Conservation (phyloP, 2,329 filamentous ascomycete genomes). For the Ceratocystis cubensis region DNA sequence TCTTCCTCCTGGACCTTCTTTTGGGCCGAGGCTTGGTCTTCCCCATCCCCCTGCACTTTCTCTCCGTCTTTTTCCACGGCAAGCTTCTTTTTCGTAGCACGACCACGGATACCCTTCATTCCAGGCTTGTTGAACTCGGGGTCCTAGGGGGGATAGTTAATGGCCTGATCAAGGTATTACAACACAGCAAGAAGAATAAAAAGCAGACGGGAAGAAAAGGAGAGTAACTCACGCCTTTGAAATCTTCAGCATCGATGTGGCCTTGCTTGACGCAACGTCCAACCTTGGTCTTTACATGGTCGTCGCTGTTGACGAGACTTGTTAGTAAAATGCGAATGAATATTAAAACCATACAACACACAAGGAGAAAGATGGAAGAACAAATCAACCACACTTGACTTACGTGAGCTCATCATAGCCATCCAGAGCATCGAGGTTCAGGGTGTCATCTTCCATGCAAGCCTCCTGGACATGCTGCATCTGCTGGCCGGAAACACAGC, state of each 20-base stretch:
- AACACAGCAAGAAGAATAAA: constrained; percentile 20
- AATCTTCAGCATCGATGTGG: constrained; percentile 74
- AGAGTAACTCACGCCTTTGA: constrained; percentile 60
- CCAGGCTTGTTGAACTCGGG: constrained; percentile 60
- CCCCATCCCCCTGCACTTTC: constrained; percentile 23
- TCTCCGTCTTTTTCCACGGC: constrained; percentile 26
- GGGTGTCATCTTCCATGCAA: constrained; percentile 37
- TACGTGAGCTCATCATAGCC: constrained; percentile 63
- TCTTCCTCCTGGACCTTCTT: constrained; percentile 27
- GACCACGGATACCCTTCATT: constrained; percentile 47
- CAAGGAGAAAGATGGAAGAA: not conserved
- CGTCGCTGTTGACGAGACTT: constrained; percentile 32
- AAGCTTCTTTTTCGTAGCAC: constrained; percentile 22
- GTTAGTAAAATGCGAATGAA: not conserved
- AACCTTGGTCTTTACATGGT: constrained; percentile 61
- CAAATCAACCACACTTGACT: constrained; percentile 22
- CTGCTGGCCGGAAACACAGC: constrained; percentile 70
- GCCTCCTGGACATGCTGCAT: constrained; percentile 51
- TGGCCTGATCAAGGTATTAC: constrained; percentile 1
- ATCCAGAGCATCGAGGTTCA: constrained; percentile 57
- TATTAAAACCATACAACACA: constrained; percentile 15
- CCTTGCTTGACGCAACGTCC: constrained; percentile 58
- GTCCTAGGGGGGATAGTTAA: constrained; percentile 41
- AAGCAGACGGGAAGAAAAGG: not conserved
- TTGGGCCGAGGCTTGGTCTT: not conserved